Evolutionary conservation across 2,329 filamentous ascomycete genomes (phyloP).

Genomic region (Epichloe glyceriae): DNA sequence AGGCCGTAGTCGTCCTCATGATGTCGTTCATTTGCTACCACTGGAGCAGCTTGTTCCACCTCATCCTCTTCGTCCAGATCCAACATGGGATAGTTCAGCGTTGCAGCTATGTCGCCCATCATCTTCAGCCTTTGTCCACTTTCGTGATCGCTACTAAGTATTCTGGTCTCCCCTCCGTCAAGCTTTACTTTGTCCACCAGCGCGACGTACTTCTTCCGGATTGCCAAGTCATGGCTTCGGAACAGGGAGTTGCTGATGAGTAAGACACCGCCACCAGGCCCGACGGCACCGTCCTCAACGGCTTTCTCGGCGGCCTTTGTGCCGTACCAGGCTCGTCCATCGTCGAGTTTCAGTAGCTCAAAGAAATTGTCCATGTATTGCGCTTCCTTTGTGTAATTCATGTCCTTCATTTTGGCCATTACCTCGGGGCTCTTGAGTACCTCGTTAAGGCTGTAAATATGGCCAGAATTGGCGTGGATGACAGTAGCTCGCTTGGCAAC

Average conservation of each 20-base stretch:
- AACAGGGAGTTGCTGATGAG: constrained; percentile 84
- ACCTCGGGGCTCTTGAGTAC: constrained; percentile 74
- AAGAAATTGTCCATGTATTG: constrained; percentile 75
- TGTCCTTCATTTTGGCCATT: constrained; percentile 63
- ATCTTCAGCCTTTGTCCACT: constrained; percentile 77
- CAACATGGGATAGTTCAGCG: constrained; percentile 76
- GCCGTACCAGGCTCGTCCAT: constrained; percentile 85
- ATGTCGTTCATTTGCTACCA: constrained; percentile 6
- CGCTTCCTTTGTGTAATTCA: constrained; percentile 78
- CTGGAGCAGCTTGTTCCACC: constrained; percentile 19
- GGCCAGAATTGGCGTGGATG: constrained; percentile 73
- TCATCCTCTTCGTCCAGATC: constrained; percentile 64
- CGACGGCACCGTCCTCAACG: constrained; percentile 77
- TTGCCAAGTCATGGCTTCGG: constrained; percentile 64
- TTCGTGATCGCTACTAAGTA: constrained; percentile 90
- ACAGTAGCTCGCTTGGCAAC: constrained; percentile 53
- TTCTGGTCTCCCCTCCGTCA: constrained; percentile 73
- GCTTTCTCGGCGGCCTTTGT: constrained; percentile 69
- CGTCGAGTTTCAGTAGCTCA: constrained; percentile 65
- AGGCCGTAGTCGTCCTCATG: constrained; percentile 18
- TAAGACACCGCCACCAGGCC: constrained; percentile 70
- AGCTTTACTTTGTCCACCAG: constrained; percentile 81
- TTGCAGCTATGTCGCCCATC: constrained; percentile 76
- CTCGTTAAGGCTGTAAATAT: constrained; percentile 78
- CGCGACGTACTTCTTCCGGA: constrained; percentile 66